Conservation (phyloP, 2,329 filamentous ascomycete species). For the Fusarium drepaniforme region DNA sequence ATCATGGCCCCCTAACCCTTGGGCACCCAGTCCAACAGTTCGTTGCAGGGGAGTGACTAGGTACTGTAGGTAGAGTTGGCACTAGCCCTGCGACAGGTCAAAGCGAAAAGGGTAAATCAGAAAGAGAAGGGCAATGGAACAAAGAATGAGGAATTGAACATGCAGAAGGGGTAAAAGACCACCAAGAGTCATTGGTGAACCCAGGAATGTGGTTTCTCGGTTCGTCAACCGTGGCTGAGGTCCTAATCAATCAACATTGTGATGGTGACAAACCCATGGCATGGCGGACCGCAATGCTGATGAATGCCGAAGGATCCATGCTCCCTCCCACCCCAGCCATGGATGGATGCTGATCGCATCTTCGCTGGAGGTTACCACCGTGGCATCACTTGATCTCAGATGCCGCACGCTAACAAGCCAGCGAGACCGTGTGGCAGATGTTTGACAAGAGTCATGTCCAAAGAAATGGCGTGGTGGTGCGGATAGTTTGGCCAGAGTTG, state of each 20-base stretch:
- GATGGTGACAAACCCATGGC: constrained; percentile 1
- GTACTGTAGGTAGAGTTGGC: constrained; percentile 17
- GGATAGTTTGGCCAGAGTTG: constrained; percentile 14
- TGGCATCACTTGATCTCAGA: constrained; percentile 42
- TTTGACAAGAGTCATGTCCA: constrained; percentile 36
- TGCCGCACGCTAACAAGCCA: constrained; percentile 29
- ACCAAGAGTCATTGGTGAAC: background rate
- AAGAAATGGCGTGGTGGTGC: constrained; percentile 19
- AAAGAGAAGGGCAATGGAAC: background rate
- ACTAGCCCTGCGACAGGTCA: constrained; percentile 23
- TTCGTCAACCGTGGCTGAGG: background rate
- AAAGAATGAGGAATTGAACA: background rate
- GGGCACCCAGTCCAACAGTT: constrained; percentile 3
- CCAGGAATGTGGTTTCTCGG: background rate
- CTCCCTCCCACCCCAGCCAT: constrained; percentile 11
- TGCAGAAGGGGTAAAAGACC: background rate
- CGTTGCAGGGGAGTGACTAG: background rate
- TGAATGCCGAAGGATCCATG: constrained; percentile 22
- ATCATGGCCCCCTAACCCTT: background rate
- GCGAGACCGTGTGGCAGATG: constrained; percentile 23
- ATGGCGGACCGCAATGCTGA: constrained; percentile 22
- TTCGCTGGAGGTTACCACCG: constrained; percentile 20
- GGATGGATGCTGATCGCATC: constrained; percentile 29
- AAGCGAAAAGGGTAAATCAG: constrained; percentile 11
- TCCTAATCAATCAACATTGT: background rate